phyloP scores from a whole-genome alignment of 306 rosid genomes.

The Lathyrus oleraceus region DNA sequence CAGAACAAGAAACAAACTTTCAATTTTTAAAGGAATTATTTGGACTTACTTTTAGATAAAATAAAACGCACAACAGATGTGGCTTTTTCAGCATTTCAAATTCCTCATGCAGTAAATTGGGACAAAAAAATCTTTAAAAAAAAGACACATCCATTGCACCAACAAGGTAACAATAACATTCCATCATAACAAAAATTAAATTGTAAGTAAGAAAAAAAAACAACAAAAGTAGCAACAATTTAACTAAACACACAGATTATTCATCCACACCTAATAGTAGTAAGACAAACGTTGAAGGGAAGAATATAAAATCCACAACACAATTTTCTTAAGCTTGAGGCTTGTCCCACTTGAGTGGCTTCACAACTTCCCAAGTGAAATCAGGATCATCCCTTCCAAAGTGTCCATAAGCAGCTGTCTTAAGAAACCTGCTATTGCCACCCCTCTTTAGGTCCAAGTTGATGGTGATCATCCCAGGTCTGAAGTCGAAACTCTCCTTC shows the following conservation, averaged over 20 bases:
- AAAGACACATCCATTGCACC: slow-evolving; percentile 34
- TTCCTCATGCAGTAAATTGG: slow-evolving; percentile 11
- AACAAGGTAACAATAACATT: slow-evolving; percentile 45
- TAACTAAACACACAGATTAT: slow-evolving; percentile 54
- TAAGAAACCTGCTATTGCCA: slow-evolving; percentile 82
- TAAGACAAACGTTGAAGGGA: slow-evolving; percentile 35
- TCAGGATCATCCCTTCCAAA: slow-evolving; percentile 97
- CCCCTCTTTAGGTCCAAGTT: slow-evolving; percentile 96
- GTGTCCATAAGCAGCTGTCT: slow-evolving; percentile 99
- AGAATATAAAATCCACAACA: slow-evolving; percentile 2
- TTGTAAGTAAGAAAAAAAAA: slow-evolving; percentile 3
- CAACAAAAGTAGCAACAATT: slow-evolving; percentile 32
- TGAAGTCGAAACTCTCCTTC: slow-evolving; percentile 91
- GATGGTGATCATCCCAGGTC: slow-evolving; percentile 98
- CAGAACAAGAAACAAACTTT: neutral
- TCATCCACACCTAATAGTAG: slow-evolving; percentile 45
- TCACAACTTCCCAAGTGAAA: slow-evolving; percentile 98
- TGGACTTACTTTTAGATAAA: neutral
- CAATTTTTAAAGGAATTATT: neutral
- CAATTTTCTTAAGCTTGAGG: slow-evolving; percentile 57
- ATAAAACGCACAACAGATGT: neutral
- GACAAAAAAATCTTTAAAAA: slow-evolving; percentile 39
- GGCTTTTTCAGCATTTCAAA: slow-evolving; percentile 17
- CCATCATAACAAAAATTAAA: slow-evolving; percentile 38
- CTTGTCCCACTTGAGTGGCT: slow-evolving; percentile 99